Base-by-base conservation (phyloP, 2,329 filamentous ascomycete genomes). In the Phialophora verrucosa region DNA sequence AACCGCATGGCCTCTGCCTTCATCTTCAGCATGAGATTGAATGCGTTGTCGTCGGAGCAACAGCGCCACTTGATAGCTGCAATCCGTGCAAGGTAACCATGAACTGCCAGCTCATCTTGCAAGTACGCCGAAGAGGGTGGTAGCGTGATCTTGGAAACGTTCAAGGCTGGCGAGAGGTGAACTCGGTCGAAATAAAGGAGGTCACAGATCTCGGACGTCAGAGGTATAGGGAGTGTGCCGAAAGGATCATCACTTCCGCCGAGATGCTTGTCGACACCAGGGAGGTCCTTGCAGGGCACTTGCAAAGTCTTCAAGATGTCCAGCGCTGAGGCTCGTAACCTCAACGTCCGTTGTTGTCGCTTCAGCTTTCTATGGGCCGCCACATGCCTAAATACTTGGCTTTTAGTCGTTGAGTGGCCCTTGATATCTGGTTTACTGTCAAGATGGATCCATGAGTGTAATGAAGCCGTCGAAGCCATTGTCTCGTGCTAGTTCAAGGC, bases 381-480 rank as follows among this genome's bases (percentile, higher is more conserved):
- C 11, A 65, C 57, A 57, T 65, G 63, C 25, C 63, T 57, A 49
- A 60, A 65, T 11, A 65, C 63, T 23, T 65, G 56, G 38, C 63
- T 65, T 23, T 65, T 65, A 1, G 32, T 31, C 17, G 63, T 49
- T 7, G 63, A 65, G 3, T 29, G 49, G n/a, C 29, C 29, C 29
- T 64, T 60, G 27, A 14, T 32, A 35, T 59, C 49, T 49, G 56
- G 11, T 32, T 64, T 47, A 25, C 20, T 50, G 50, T 65, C 57
- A 20, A 57, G 63, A 51, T 61, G 56, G 50, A 65, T 65, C 63
- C 63, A 65, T 23, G 57, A 65, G 38, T 60, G 62, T 25, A 60
- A 2, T 25, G 25, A 29, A 11, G 17, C 32, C 31, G 56, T 32
- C 44, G 55, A 38, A 47, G 49, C 42, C 56, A 59, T 64, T 49